Evolutionary conservation across 2,329 filamentous ascomycete species (phyloP).

Genomic region (Cercospora beticola): DNA sequence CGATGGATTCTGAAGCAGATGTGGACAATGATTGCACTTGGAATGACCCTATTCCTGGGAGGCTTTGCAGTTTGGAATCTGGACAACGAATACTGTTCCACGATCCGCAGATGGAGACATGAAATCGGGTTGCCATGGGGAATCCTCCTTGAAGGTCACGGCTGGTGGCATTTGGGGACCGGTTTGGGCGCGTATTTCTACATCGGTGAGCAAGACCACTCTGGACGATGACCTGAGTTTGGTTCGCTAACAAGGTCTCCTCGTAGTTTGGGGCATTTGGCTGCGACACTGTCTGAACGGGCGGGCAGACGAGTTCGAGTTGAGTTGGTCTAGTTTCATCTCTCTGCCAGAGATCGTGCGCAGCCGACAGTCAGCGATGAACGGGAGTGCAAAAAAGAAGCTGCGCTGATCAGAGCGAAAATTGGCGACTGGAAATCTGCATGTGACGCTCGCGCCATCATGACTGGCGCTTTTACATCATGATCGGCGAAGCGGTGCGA

Average conservation of each 20-base stretch:
- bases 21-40: conserved; percentile 72
- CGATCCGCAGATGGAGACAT: conserved; percentile 64
- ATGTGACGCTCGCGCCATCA: neutral
- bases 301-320: conserved; percentile 67
- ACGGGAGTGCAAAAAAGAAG: conserved; percentile 25
- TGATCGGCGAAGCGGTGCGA: neutral
- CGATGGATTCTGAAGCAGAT: conserved; percentile 62
- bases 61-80: conserved; percentile 77
- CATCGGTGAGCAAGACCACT: conserved; percentile 48
- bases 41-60: conserved; percentile 68
- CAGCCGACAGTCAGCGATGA: conserved; percentile 13
- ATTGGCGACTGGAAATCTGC: neutral
- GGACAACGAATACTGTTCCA: conserved; percentile 73
- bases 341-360: conserved; percentile 55
- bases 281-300: conserved; percentile 73
- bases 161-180: conserved; percentile 79
- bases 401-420: conserved; percentile 4
- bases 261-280: conserved; percentile 70
- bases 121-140: conserved; percentile 76
- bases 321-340: conserved; percentile 67
- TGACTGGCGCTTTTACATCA: neutral
- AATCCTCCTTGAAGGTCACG: conserved; percentile 69
- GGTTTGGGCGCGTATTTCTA: conserved; percentile 83
- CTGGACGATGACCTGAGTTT: neutral
- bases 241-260: conserved; percentile 10